Base-by-base conservation (phyloP, 2,329 filamentous ascomycete genomes). In the Aspergillus felis region DNA sequence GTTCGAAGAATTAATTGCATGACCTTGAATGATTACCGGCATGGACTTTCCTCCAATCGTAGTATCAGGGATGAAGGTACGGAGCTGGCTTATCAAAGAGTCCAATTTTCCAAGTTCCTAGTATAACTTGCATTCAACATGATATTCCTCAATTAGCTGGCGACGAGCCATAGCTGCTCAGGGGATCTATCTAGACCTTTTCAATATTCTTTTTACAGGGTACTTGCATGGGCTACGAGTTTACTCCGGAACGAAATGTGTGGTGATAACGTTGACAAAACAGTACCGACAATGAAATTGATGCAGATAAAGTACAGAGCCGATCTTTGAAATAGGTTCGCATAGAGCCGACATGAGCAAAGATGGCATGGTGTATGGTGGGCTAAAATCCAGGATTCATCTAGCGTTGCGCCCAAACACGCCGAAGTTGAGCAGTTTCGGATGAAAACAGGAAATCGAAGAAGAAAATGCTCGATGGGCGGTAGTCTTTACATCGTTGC, bases 401-500 rank as follows among this genome's bases (percentile, higher is more conserved):
- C 32, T 17, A 38, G 32, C 10, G 7, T 24, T 47, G 44, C 12
- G 44, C 44, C 44, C 44, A 24, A 47, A 47, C 22, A 27, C 14
- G 12, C 22, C 24, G 44, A 44, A 47, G 3, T 24, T 27, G 44
- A 14, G 12, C 22, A 25, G 9, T 24, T 47, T 14, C 44, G 12
- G 10, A 6, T 47, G 44, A 24, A 35, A 32, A 24, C n/a, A 20
- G n/a, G 5, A 25, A 51, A 22, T 17, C 14, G 9, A 38, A 6
- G 17, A 50, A 14, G 24, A 41, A 27, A 12, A 3, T 28, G 3
- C 20, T 10, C 5, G 28, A 24, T 12, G 50, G 20, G n/a, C 8
- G 12, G 2, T 20, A 35, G 24, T 38, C n/a, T 49, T 65, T 49
- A 69, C 42, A 58, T 25, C 41, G 50, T 61, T 14, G 63, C 66